Evolutionary conservation across 768 basidiomycete genomes (phyloP).

Genomic region (Mycena sanguinolenta): DNA sequence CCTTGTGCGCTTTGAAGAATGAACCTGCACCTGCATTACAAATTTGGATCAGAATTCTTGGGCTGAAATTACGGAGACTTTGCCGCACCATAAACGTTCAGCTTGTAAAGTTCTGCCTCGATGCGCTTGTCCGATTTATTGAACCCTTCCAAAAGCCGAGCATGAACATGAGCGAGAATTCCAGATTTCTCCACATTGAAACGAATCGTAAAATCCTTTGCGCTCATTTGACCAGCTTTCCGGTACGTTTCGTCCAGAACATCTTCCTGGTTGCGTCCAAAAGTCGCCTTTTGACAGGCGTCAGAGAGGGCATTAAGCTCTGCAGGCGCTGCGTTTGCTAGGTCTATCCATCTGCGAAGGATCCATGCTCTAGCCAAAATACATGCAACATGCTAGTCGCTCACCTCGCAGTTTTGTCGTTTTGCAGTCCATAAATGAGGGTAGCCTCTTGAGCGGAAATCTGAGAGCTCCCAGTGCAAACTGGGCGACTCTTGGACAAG

Average conservation of each 20-base stretch:
- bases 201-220: slow-evolving; percentile 42
- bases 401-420: slow-evolving; percentile 17
- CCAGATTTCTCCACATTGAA: slow-evolving; percentile 42
- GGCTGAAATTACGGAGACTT: no score
- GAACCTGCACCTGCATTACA: slow-evolving; percentile 42
- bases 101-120: slow-evolving; percentile 51
- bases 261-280: slow-evolving; percentile 46
- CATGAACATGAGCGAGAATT: slow-evolving; percentile 39
- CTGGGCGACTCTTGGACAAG: background rate
- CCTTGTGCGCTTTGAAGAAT: slow-evolving; percentile 59
- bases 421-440: slow-evolving; percentile 10
- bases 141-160: slow-evolving; percentile 35
- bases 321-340: slow-evolving; percentile 7
- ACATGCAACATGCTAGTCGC: no score
- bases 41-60: background rate
- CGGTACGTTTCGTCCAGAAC: slow-evolving; percentile 53
- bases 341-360: slow-evolving; percentile 19
- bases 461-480: slow-evolving; percentile 6
- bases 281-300: slow-evolving; percentile 50
- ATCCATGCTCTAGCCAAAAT: no score
- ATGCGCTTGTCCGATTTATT: slow-evolving; percentile 32
- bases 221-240: slow-evolving; percentile 51
- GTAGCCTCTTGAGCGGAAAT: background rate
- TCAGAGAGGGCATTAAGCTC: slow-evolving; percentile 40
- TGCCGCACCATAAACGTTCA: slow-evolving; percentile 54